Base-by-base conservation (phyloP, 176 grass and related monocot species). In the Melocanna baccifera region DNA sequence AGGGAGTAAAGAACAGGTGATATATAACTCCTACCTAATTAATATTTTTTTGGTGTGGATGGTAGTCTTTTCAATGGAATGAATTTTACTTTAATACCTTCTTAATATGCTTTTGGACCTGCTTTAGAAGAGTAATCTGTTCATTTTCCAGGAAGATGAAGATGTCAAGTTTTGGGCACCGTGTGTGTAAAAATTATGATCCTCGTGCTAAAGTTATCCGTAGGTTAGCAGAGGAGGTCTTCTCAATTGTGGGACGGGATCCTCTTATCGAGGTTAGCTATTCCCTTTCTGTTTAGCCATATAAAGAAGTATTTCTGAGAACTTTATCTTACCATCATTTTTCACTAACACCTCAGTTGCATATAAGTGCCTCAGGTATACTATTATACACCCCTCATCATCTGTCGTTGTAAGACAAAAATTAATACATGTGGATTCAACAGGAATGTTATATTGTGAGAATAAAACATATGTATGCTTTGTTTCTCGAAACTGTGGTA, bases 111-210 rank as follows among this genome's bases (percentile, higher is more conserved):
- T 28, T 72, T 48, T 26, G 14, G 16, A 9, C 14, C 43, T 87
- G 22, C 64, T 78, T 78, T 83, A 83, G 16, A 71, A 57, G 16
- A 37, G 84, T 61, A 58, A 7, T 26, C 23, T 76, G 2, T 75
- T 74, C 34, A 18, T 84, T 85, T 76, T 64, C 3, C 77, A 98
- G 93, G 89, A 98, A 95, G 89, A 85, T 87, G 74, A 98, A 98
- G 88, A 89, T 98, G 93, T 98, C 93, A 18, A 91, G 96, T 63
- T 95, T 95, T 56, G 91, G 93, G 12, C 96, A 98, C 72, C 91
- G 93, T 78, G 96, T 98, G 56, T 98, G 95, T 57, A 98, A 95
- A 82, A 98, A 98, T 45, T 95, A 98, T 70, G 96, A 98, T 62
- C 96, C 96, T 80, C 91, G 89, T 85, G 96, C 93, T 74, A 98